These are phyloP conservation scores for Ophiostoma triangulosporum DNA, from an alignment of 2,329 filamentous ascomycete genomes.

Conservation along the genomic window DNA sequence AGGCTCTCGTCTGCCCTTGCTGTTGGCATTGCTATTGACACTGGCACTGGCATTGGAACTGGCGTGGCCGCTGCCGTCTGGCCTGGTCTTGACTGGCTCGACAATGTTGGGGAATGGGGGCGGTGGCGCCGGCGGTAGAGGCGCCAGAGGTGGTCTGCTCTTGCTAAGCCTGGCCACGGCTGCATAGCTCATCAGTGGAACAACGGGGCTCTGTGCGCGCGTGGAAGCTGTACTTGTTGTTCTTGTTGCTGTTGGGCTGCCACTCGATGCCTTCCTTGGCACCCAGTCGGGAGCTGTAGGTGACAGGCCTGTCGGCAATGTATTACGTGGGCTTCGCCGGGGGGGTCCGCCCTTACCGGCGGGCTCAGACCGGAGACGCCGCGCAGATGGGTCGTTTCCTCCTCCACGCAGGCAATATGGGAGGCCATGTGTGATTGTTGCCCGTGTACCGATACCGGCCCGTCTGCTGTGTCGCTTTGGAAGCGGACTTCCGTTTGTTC, in stretches of 20 bases:
- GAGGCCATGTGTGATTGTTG: neutral
- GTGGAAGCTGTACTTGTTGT: neutral
- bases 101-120: neutral
- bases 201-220: neutral
- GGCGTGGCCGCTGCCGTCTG: neutral
- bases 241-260: neutral
- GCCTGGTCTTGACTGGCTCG: neutral
- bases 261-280: too few species aligned
- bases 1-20: neutral
- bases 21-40: neutral
- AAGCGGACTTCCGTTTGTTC: neutral
- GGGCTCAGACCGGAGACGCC: slow-evolving; percentile 6
- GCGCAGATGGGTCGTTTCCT: neutral
- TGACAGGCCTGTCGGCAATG: neutral
- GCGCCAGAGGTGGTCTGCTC: neutral
- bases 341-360: neutral
- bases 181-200: slow-evolving; percentile 5
- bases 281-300: slow-evolving; percentile 1
- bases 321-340: too few species aligned
- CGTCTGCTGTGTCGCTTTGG: neutral
- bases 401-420: neutral
- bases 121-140: neutral
- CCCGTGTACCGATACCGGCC: neutral
- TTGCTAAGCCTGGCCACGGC: slow-evolving; percentile 4
- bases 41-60: neutral